Base-by-base conservation (phyloP, 2,329 filamentous ascomycete genomes). In the Microcyclospora tardicrescens region DNA sequence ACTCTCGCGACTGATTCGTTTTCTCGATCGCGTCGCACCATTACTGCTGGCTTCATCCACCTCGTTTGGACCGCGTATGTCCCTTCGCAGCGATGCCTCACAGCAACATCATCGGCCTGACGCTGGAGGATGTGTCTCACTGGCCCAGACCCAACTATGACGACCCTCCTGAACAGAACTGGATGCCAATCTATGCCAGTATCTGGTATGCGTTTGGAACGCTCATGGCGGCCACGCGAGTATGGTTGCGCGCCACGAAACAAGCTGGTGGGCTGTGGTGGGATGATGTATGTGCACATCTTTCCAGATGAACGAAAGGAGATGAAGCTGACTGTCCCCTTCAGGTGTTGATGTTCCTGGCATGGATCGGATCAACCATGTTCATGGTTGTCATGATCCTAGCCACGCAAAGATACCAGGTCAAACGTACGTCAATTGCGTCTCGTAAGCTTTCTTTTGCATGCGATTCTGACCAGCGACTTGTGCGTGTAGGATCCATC, bases 101-200 rank as follows among this genome's bases (percentile, higher is more conserved):
- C 8, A 24, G 5, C 5, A 24, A 24, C 8, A 24, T 24, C 19
- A 24, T 24, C 19, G 19, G 19, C 19, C 8, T 24, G 19, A 24
- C 19, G 19, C 19, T 24, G 19, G 19, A 24, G 19, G 19, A 24
- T 24, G 19, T 24, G 8, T 24, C 19, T 24, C 19, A 24, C 19
- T 55, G 51, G 50, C 52, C 52, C 11, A 38, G 34, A 24, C 45
- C 53, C 3, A 48, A 54, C 37, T 54, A 54, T 29, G 34, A 41
- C 19, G 34, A 54, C 34, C 53, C 53, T 28, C 40, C 42, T 5
- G 40, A 42, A 34, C 43, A 45, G 29, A 31, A 34, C 27, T 53
- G 50, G 48, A 40, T 56, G 36, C 46, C 46, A 10, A 37, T 33
- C 5, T 48, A 48, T 28, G 43, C 39, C 24, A 35, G 43, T n/a